Base-by-base conservation (phyloP, 768 basidiomycete species). In the Mycena belliarum region DNA sequence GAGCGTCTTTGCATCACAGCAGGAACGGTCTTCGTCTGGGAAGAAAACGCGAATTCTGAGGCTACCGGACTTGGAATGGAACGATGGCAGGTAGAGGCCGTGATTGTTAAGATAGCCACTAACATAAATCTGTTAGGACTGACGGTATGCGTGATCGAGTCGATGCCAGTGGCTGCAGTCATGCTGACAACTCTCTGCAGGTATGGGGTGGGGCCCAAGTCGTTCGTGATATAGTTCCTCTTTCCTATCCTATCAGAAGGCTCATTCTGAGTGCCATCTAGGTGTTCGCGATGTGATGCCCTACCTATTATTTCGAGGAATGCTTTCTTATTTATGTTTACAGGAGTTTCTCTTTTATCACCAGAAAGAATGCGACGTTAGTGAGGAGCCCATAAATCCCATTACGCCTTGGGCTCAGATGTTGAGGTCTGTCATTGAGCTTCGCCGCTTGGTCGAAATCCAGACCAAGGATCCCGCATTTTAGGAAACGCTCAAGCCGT, bases 1-100 rank as follows among this genome's bases (percentile, higher is more conserved):
- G 91, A 93, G 70, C 83, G 91, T 40, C 78, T 85, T 45, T 82
- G 82, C 18, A 88, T 93, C 65, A 63, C 79, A 18, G 82, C 91
- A 0, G 91, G 91, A 24, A 89, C 89, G 63, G 88, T 92, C 23
- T 93, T 91, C 64, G 88, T 93, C 59, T 93, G 91, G 91, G 91
- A 93, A 69, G 91, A 93, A 64, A 87, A 88, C 24, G 88, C 90
- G 8, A 90, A 88, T 68, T 85, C 87, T n/a, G 89, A 91, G 67
- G 80, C 79, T 28, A 89, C 89, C 11, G 91, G 91, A 15, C 81
- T 91, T 45, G 91, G 91, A 35, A 93, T 93, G 87, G 91, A 93
- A 65, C 80, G 62, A 12, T 60, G 53, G 53, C 49, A 44, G 18
- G 54, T 47, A 18, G 23, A 0, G 12, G 24, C 37, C n/a, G 16